Evolutionary conservation across 2,329 filamentous ascomycete species (phyloP).

Genomic region (Gaeumannomyces sp.): DNA sequence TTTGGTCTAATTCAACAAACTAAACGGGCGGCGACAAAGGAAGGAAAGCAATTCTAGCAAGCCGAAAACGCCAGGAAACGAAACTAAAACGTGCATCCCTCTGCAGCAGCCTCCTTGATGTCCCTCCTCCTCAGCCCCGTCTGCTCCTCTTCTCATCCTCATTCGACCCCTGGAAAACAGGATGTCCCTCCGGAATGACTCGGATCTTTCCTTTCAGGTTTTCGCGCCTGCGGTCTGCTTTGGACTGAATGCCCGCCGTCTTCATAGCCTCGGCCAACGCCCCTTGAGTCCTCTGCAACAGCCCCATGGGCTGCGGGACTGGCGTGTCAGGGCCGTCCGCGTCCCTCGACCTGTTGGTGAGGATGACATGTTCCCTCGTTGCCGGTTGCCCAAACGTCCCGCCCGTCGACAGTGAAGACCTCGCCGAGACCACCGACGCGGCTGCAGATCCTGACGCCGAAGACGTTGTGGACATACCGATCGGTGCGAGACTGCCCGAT

Average conservation of each 20-base stretch:
- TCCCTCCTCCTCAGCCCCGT: background rate
- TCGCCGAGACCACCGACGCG: background rate
- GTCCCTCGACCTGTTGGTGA: constrained; percentile 5
- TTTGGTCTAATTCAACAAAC: too few species aligned
- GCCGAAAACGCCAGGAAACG: too few species aligned
- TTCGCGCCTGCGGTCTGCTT: constrained; percentile 6
- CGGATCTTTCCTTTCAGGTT: constrained; percentile 4
- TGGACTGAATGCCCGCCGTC: constrained; percentile 1
- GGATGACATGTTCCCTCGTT: background rate
- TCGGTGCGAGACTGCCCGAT: background rate
- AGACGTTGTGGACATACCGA: background rate
- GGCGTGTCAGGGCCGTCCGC: constrained; percentile 10
- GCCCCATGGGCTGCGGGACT: constrained; percentile 1
- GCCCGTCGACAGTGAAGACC: background rate
- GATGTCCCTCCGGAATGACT: constrained; percentile 3
- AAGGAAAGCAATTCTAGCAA: background rate
- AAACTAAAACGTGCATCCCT: too few species aligned
- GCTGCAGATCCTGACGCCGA: background rate
- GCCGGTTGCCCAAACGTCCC: background rate
- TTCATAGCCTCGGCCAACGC: constrained; percentile 4
- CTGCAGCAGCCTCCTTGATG: too few species aligned
- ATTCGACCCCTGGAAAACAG: background rate
- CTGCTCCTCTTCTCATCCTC: background rate
- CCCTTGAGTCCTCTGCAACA: constrained; percentile 9
- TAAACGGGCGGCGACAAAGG: too few species aligned